A percentile compares a stretch with the other conserved stretches of the same genome.
These are phyloP conservation scores for Penicillium desertorum DNA, from an alignment of 495 filamentous ascomycete genomes.

Conservation along the genomic window DNA sequence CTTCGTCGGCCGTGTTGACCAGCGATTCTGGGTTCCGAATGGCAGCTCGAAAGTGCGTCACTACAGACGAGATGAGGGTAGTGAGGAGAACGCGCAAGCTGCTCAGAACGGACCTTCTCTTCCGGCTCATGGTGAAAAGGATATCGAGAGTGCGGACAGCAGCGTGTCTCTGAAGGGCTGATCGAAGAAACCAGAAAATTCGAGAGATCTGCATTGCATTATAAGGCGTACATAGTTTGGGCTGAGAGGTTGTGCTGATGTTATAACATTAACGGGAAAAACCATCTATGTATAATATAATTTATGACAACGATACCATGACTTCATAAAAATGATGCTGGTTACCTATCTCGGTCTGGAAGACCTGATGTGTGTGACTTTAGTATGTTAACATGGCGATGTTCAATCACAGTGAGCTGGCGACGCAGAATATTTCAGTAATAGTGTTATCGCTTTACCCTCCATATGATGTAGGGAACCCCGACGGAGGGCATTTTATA, in stretches of 20 bases:
- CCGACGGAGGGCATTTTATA: too few species aligned
- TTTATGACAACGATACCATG: background rate
- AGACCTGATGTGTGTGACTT: too few species aligned
- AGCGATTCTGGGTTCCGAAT: conserved; percentile 62
- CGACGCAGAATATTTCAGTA: too few species aligned
- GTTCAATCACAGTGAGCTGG: too few species aligned
- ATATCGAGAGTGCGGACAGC: background rate
- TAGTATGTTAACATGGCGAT: too few species aligned
- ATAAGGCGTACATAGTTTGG: background rate
- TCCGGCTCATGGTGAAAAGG: background rate
- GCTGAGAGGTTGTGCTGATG: background rate
- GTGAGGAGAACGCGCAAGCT: conserved; percentile 9
- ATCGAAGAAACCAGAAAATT: background rate
- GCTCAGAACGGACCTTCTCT: background rate
- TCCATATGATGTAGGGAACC: too few species aligned
- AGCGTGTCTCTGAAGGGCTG: background rate
- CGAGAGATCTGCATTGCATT: background rate
- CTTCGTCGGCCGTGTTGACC: conserved; percentile 65
- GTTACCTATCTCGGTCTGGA: too few species aligned
- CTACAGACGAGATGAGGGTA: conserved; percentile 17
- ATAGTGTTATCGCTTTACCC: too few species aligned
- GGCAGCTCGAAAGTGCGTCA: conserved; percentile 29
- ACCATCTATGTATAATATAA: background rate
- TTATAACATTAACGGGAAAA: too few species aligned
- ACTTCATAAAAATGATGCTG: background rate